Percentiles rank a stretch among this genome's conserved stretches.
phyloP scores from a whole-genome alignment of 805 yeast species.

The Starmerella lactis-condensi region DNA sequence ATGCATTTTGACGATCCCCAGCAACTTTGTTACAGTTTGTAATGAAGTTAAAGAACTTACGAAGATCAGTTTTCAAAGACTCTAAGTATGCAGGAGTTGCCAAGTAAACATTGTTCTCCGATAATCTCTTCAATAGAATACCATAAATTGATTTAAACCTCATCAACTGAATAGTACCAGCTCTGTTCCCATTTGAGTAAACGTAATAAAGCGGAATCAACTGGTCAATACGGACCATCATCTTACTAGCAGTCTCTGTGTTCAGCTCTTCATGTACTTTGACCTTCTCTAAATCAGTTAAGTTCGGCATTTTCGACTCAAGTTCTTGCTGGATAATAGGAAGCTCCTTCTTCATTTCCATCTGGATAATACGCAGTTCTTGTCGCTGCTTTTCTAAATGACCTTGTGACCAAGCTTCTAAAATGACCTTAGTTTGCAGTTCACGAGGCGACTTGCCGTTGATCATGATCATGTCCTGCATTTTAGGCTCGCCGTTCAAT shows the following conservation, averaged over 20 bases:
- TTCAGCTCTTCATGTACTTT: conserved; percentile 34
- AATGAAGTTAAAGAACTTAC: conserved; percentile 56
- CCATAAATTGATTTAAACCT: conserved; percentile 65
- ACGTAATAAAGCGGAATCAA: conserved; percentile 62
- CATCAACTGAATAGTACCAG: conserved; percentile 56
- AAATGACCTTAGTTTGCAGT: conserved; percentile 10
- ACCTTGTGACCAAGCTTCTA: conserved; percentile 24
- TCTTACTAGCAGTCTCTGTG: conserved; percentile 33
- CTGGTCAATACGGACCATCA: conserved; percentile 41
- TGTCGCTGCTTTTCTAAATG: conserved; percentile 41
- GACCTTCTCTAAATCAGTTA: conserved; percentile 47
- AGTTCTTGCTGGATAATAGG: conserved; percentile 34
- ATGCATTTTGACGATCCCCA: too few species aligned
- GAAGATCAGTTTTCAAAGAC: conserved; percentile 52
- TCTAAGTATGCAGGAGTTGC: conserved; percentile 58
- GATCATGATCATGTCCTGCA: background rate
- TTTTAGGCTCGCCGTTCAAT: too few species aligned
- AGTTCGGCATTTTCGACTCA: conserved; percentile 39
- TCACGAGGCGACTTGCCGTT: conserved; percentile 8
- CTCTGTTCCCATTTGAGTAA: conserved; percentile 46
- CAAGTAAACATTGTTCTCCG: conserved; percentile 38
- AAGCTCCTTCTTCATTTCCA: conserved; percentile 44
- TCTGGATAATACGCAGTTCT: conserved; percentile 39
- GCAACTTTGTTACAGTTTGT: conserved; percentile 27
- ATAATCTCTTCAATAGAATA: conserved; percentile 52